These are phyloP conservation scores for Melaleuca alternifolia DNA, from an alignment of 345 rosid genomes.

Conservation along the genomic window DNA sequence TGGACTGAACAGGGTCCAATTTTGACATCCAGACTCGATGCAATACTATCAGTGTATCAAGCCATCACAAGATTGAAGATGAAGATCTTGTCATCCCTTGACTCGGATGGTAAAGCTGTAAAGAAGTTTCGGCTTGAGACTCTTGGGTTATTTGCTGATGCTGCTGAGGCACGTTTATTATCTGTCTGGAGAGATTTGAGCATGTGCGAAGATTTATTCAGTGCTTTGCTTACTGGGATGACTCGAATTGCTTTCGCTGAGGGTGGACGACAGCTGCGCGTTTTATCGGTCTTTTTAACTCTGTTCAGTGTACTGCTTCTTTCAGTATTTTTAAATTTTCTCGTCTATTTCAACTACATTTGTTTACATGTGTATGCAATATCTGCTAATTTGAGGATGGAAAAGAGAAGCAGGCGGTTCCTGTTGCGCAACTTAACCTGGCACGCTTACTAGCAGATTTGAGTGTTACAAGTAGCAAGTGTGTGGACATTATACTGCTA, in stretches of 20 bases:
- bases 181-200: constrained; percentile 91
- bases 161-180: constrained; percentile 86
- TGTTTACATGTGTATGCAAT: no score
- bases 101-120: constrained; percentile 71
- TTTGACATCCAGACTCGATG: constrained; percentile 66
- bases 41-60: constrained; percentile 74
- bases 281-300: no score
- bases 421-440: no score
- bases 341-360: no score
- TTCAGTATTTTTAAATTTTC: no score
- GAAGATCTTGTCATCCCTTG: constrained; percentile 58
- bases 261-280: constrained; percentile 90
- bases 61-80: constrained; percentile 75
- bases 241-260: constrained; percentile 66
- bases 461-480: constrained; percentile 74
- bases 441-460: no score
- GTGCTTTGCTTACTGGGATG: constrained; percentile 69
- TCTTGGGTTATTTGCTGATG: constrained; percentile 66
- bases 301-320: no score
- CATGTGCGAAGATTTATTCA: constrained; percentile 79
- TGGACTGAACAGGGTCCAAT: no score
- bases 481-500: constrained; percentile 93
- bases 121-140: constrained; percentile 87
- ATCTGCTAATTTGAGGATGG: no score
- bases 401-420: no score